Evolutionary conservation across 139 green algal genomes (phyloP).

Genomic region (Closterium sp.): DNA sequence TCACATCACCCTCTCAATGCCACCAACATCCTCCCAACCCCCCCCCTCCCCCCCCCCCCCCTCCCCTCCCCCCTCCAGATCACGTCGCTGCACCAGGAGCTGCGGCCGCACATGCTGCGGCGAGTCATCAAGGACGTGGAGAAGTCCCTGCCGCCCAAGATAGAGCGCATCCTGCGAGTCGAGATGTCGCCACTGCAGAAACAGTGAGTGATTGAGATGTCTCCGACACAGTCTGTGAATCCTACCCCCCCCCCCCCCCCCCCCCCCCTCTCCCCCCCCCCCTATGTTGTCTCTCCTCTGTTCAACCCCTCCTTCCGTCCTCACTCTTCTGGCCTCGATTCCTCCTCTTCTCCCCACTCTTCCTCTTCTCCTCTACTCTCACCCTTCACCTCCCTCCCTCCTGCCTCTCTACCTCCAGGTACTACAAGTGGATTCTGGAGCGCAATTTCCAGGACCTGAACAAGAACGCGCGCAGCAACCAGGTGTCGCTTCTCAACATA

Average conservation of each 20-base stretch:
- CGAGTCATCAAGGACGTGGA: constrained; percentile 95
- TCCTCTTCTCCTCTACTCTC: neutral
- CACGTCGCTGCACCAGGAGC: constrained; percentile 71
- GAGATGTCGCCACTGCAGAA: constrained; percentile 90
- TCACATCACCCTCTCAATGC: too few species aligned
- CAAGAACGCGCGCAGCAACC: constrained; percentile 64
- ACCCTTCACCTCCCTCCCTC: neutral
- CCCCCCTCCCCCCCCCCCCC: neutral
- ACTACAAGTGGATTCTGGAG: constrained; percentile 93
- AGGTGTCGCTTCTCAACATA: constrained; percentile 84
- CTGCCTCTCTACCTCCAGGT: constrained; percentile 13
- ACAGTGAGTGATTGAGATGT: constrained; percentile 66
- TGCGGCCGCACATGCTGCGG: constrained; percentile 82
- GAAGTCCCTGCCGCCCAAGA: constrained; percentile 83
- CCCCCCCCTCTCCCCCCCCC: neutral
- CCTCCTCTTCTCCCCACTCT: neutral
- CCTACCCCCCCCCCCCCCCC: neutral
- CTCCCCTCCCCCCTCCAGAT: neutral
- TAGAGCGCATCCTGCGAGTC: constrained; percentile 84
- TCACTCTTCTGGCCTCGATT: too few species aligned
- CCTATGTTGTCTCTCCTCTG: neutral
- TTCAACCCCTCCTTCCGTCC: neutral
- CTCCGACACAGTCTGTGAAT: neutral
- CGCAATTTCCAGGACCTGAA: constrained; percentile 94
- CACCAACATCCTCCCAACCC: neutral